These are phyloP conservation scores for Leishmania lainsoni DNA, from an alignment of 208 protist species.

Conservation along the genomic window DNA sequence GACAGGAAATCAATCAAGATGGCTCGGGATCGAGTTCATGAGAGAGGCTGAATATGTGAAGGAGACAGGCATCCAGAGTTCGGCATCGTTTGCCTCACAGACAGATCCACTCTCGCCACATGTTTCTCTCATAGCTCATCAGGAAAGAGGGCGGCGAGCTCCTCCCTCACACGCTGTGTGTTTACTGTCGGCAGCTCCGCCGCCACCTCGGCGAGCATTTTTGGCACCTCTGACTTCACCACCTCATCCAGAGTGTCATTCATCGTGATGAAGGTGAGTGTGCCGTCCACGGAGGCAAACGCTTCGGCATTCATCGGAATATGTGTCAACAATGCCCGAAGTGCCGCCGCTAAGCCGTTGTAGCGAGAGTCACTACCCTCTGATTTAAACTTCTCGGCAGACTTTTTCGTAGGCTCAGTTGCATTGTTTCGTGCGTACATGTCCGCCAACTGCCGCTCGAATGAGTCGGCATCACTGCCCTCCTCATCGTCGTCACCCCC, in stretches of 20 bases:
- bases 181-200: conserved; percentile 52
- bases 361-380: conserved; percentile 14
- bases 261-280: conserved; percentile 58
- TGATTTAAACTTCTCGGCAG: conserved; percentile 23
- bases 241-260: conserved; percentile 48
- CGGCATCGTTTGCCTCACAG: neutral
- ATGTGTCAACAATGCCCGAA: conserved; percentile 39
- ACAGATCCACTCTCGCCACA: neutral
- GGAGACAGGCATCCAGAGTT: neutral
- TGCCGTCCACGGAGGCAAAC: conserved; percentile 64
- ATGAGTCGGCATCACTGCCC: conserved; percentile 22
- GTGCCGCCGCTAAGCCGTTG: conserved; percentile 32
- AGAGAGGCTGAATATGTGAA: neutral
- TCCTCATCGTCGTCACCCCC: conserved; percentile 2
- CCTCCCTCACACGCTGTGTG: conserved; percentile 28
- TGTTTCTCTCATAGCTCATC: neutral
- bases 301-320: conserved; percentile 47
- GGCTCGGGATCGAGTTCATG: neutral
- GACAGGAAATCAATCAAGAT: neutral
- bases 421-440: conserved; percentile 35
- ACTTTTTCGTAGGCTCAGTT: conserved; percentile 8
- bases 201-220: conserved; percentile 62
- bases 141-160: conserved; percentile 26
- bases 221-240: conserved; percentile 59
- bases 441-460: conserved; percentile 26